Percentiles rank a stretch among this genome's conserved stretches.
Conservation (phyloP, 73 alveolate species). For the Paramecium tetraurelia region DNA sequence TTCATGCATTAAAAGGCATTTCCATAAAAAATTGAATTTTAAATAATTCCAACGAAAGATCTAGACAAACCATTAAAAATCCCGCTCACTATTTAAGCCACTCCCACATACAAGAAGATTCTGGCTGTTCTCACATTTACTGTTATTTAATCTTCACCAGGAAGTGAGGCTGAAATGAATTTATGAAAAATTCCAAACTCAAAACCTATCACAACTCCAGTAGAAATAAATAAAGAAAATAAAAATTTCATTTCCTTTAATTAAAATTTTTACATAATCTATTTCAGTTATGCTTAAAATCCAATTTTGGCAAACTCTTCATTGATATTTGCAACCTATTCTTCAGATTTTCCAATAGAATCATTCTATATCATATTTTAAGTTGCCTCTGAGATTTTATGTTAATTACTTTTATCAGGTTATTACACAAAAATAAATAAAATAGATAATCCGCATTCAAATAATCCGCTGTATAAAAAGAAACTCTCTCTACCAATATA, state of each 20-base stretch:
- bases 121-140: background rate
- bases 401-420: background rate
- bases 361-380: background rate
- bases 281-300: background rate
- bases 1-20: background rate
- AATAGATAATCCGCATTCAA: background rate
- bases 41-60: background rate
- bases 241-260: background rate
- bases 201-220: background rate
- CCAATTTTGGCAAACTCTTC: background rate
- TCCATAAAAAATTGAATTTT: background rate
- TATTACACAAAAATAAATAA: background rate
- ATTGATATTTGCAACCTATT: background rate
- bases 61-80: background rate
- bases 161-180: background rate
- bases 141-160: background rate
- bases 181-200: constrained; percentile 1
- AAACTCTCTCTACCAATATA: background rate
- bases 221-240: background rate
- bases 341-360: background rate
- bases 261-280: background rate
- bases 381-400: background rate
- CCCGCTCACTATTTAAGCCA: background rate
- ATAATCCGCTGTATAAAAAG: background rate
- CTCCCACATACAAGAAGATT: background rate